A percentile compares a stretch with the other conserved stretches of the same genome.
These are phyloP conservation scores for Noccaea caerulescens DNA, from an alignment of 345 rosid species.

Conservation along the genomic window DNA sequence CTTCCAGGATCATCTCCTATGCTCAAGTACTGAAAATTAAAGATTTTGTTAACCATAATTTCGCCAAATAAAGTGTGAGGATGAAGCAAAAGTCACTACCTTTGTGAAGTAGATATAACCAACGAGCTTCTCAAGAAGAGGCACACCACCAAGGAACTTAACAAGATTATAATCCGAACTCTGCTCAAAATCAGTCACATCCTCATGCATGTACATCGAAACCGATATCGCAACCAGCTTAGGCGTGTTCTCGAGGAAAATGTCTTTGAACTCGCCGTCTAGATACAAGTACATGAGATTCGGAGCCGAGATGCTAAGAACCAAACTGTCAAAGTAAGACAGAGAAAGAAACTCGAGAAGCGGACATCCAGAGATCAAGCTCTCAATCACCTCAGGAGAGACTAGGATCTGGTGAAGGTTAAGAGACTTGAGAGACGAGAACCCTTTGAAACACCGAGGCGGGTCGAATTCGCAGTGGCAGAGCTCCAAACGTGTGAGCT, in stretches of 20 bases:
- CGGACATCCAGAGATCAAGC: constrained; percentile 74
- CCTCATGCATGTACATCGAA: constrained; percentile 89
- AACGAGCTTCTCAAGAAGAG: constrained; percentile 74
- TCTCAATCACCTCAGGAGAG: constrained; percentile 76
- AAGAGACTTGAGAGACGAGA: constrained; percentile 65
- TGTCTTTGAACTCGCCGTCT: constrained; percentile 89
- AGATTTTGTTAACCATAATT: background rate
- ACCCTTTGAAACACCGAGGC: constrained; percentile 69
- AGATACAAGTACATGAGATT: constrained; percentile 78
- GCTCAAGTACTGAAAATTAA: constrained; percentile 71
- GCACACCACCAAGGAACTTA: constrained; percentile 81
- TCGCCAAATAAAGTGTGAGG: background rate
- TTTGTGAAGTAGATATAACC: constrained; percentile 89
- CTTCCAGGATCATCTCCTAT: constrained; percentile 73
- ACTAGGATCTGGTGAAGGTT: constrained; percentile 78
- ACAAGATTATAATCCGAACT: constrained; percentile 74
- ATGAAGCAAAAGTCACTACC: constrained; percentile 59
- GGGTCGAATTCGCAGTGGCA: constrained; percentile 82
- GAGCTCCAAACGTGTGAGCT: constrained; percentile 70
- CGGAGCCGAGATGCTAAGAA: constrained; percentile 68
- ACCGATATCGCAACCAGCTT: constrained; percentile 67
- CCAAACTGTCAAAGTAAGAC: constrained; percentile 82
- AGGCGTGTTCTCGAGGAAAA: constrained; percentile 76
- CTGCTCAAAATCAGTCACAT: constrained; percentile 83
- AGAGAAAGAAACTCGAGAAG: constrained; percentile 76